Evolutionary conservation across 306 rosid species (phyloP).

Genomic region (Cicer pinnatifidum): DNA sequence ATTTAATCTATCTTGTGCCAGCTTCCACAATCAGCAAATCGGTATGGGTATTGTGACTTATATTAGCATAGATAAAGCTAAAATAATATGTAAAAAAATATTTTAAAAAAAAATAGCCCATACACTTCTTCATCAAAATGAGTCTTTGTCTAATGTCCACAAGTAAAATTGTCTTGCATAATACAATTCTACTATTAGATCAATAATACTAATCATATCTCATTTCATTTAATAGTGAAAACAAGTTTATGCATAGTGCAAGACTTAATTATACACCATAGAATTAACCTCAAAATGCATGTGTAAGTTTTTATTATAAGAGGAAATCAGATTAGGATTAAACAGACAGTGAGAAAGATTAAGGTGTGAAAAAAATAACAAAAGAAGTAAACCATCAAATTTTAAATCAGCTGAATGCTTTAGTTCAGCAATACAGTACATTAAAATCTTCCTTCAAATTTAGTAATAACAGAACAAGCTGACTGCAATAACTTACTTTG

Average conservation of each 20-base stretch:
- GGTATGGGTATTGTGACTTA: constrained; percentile 30
- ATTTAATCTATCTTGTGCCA: constrained; percentile 29
- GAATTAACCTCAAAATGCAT: neutral
- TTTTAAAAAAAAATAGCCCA: neutral
- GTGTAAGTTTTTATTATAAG: neutral
- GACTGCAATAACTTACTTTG: neutral
- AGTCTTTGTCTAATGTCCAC: too few species aligned
- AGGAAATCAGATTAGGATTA: constrained; percentile 9
- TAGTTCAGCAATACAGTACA: neutral
- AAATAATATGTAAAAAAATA: neutral
- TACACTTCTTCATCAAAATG: neutral
- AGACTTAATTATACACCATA: too few species aligned
- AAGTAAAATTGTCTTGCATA: too few species aligned
- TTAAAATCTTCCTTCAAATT: neutral
- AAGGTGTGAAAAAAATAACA: constrained; percentile 16
- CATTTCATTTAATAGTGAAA: too few species aligned
- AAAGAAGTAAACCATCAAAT: constrained; percentile 16
- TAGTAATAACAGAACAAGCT: constrained; percentile 5
- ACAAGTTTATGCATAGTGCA: too few species aligned
- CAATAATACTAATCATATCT: too few species aligned
- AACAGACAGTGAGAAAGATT: constrained; percentile 6
- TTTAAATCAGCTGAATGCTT: constrained; percentile 1
- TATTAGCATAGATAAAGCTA: constrained; percentile 25
- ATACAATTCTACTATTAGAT: too few species aligned
- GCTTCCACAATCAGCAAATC: constrained; percentile 16